Percentiles rank a stretch among this genome's conserved stretches.
phyloP scores from a whole-genome alignment of 805 yeast genomes.

The Saturnispora sekii region DNA sequence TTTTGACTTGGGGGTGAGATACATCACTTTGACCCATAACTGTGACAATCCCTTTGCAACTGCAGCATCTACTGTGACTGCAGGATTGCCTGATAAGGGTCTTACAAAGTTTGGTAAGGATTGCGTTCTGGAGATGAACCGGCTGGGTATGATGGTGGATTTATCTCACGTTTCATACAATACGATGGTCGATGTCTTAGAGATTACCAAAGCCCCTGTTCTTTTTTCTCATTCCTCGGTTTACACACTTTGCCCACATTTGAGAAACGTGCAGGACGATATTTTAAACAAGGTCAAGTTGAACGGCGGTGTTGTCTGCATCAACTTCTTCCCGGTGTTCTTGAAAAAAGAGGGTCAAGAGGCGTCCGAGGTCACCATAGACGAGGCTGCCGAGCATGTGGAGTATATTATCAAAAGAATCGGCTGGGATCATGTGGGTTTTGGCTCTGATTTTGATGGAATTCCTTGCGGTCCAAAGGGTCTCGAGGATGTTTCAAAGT shows the following conservation, averaged over 20 bases:
- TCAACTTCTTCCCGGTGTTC: constrained; percentile 39
- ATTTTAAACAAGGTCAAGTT: constrained; percentile 30
- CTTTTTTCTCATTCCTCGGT: constrained; percentile 44
- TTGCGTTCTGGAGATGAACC: constrained; percentile 40
- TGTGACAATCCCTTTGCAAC: constrained; percentile 52
- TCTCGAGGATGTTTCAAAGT: constrained; percentile 46
- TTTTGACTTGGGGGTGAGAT: constrained; percentile 42
- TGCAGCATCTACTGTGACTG: constrained; percentile 39
- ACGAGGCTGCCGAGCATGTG: constrained; percentile 40
- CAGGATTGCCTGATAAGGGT: constrained; percentile 37
- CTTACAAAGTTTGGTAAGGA: constrained; percentile 33
- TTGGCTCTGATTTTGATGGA: constrained; percentile 49
- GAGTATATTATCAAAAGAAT: constrained; percentile 33
- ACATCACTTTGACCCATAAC: constrained; percentile 44
- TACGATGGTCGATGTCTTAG: constrained; percentile 38
- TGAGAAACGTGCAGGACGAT: constrained; percentile 42
- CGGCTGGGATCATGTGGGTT: constrained; percentile 46
- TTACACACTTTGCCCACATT: constrained; percentile 30
- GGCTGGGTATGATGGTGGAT: constrained; percentile 47
- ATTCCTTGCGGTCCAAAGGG: constrained; percentile 37
- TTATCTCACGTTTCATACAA: constrained; percentile 41
- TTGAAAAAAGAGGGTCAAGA: constrained; percentile 21
- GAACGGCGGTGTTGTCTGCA: constrained; percentile 41
- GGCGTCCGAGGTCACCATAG: constrained; percentile 32
- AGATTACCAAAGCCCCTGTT: constrained; percentile 36